Percentiles rank a stretch among this genome's conserved stretches.
These are phyloP conservation scores for Myxozyma neglecta DNA, from an alignment of 805 yeast species.

Conservation along the genomic window DNA sequence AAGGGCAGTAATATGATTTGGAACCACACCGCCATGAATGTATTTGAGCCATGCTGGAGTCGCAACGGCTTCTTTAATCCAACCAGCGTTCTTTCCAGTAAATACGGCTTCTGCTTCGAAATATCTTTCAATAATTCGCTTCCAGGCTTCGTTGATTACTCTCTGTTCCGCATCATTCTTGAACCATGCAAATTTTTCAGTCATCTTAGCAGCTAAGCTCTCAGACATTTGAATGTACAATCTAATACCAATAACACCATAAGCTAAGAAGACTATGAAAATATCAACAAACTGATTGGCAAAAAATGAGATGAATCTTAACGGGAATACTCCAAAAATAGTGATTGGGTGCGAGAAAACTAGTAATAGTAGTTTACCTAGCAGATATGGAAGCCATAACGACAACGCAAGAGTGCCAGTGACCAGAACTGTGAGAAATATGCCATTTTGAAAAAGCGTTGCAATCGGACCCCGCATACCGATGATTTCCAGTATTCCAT, in stretches of 20 bases:
- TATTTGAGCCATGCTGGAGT: conserved; percentile 18
- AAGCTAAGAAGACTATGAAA: conserved; percentile 8
- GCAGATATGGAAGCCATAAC: conserved; percentile 35
- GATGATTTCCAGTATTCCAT: conserved; percentile 37
- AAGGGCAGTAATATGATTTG: conserved; percentile 11
- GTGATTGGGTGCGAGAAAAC: conserved; percentile 20
- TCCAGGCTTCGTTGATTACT: conserved; percentile 9
- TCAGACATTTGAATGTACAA: not conserved
- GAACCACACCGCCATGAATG: conserved; percentile 19
- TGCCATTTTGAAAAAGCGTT: conserved; percentile 30
- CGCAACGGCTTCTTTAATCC: conserved; percentile 1
- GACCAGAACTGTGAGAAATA: conserved; percentile 30
- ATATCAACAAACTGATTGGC: conserved; percentile 25
- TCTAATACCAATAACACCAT: not conserved
- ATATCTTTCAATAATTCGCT: conserved; percentile 7
- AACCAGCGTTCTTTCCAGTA: not conserved
- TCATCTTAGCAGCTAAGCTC: not conserved
- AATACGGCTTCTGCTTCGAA: not conserved
- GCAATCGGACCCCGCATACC: conserved; percentile 35
- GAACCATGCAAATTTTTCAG: not conserved
- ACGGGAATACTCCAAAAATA: conserved; percentile 14
- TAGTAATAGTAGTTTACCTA: conserved; percentile 31
- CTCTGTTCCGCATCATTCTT: conserved; percentile 7
- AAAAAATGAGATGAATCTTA: conserved; percentile 6
- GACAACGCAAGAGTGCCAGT: conserved; percentile 24